These are phyloP conservation scores for Globisporangium uncinulatum DNA, from an alignment of 352 stramenopile species.

Conservation along the genomic window DNA sequence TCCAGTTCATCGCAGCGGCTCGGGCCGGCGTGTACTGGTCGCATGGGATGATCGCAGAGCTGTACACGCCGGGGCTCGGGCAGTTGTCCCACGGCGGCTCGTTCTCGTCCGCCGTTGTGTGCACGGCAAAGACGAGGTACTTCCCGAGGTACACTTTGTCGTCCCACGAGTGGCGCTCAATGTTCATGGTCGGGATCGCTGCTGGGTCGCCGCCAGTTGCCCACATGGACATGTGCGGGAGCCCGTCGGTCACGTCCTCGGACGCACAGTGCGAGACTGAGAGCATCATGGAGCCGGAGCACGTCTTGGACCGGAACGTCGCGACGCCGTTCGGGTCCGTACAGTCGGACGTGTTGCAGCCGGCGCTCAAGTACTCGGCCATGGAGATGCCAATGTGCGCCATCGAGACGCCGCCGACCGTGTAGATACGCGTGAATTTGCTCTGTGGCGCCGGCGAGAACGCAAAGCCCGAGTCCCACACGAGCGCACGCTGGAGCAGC, in stretches of 20 bases:
- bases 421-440: conserved; percentile 21
- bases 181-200: conserved; percentile 6
- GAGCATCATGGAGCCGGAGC: conserved; percentile 33
- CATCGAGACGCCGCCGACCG: conserved; percentile 18
- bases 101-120: conserved; percentile 10
- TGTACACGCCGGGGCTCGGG: conserved; percentile 13
- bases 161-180: conserved; percentile 16
- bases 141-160: conserved; percentile 4
- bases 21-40: conserved; percentile 11
- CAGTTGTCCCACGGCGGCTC: conserved; percentile 24
- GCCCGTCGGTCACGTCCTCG: conserved; percentile 8
- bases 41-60: conserved; percentile 30
- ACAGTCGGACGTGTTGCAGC: conserved; percentile 24
- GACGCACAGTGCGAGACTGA: conserved; percentile 21
- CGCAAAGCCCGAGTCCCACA: conserved; percentile 38
- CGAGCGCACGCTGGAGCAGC: conserved; percentile 27
- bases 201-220: conserved; percentile 17
- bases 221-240: conserved; percentile 20
- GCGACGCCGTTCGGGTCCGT: conserved; percentile 12
- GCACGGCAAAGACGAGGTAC: conserved; percentile 14
- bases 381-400: conserved; percentile 13
- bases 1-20: conserved; percentile 9
- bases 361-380: conserved; percentile 19
- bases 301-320: conserved; percentile 15
- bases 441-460: conserved; percentile 3